Evolutionary conservation across 257 asterid species (phyloP).

Genomic region (Nemophila menziesii): DNA sequence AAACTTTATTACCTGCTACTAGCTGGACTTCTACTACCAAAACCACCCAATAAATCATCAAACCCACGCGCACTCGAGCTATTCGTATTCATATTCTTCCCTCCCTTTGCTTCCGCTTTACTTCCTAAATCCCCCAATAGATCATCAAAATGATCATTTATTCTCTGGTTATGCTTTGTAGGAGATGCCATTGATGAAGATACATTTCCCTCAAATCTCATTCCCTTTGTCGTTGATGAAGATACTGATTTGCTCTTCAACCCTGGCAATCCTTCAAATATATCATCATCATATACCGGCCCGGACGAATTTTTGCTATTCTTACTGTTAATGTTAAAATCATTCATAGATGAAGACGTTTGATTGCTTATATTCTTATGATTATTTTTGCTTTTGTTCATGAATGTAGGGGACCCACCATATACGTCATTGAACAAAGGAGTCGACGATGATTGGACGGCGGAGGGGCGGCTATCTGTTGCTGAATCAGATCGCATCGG

Average conservation of each 20-base stretch:
- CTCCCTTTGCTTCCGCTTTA: slow-evolving; percentile 14
- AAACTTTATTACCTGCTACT: slow-evolving; percentile 41
- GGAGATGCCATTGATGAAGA: slow-evolving; percentile 47
- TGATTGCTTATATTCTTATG: too few species aligned
- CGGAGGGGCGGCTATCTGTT: slow-evolving; percentile 46
- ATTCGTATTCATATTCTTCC: slow-evolving; percentile 26
- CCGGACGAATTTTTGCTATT: slow-evolving; percentile 29
- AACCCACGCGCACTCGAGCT: slow-evolving; percentile 41
- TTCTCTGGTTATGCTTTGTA: slow-evolving; percentile 21
- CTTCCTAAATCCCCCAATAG: slow-evolving; percentile 43
- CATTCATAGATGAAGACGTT: too few species aligned
- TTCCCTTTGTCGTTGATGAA: slow-evolving; percentile 25
- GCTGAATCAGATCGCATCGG: slow-evolving; percentile 76
- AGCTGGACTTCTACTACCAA: slow-evolving; percentile 43
- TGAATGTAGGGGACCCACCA: slow-evolving; percentile 62
- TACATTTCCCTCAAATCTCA: slow-evolving; percentile 50
- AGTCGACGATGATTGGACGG: slow-evolving; percentile 29
- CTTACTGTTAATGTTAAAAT: slow-evolving; percentile 31
- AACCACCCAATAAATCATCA: slow-evolving; percentile 70
- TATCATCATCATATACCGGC: slow-evolving; percentile 92
- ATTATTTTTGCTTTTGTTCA: slow-evolving; percentile 24
- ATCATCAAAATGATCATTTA: slow-evolving; percentile 30
- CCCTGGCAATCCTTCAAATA: slow-evolving; percentile 88
- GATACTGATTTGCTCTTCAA: slow-evolving; percentile 55
- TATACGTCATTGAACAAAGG: slow-evolving; percentile 53